A percentile compares a stretch with the other conserved stretches of the same genome.
Conservation (phyloP, 225 moss, liverwort and hornwort species). For the Ulota crispa region DNA sequence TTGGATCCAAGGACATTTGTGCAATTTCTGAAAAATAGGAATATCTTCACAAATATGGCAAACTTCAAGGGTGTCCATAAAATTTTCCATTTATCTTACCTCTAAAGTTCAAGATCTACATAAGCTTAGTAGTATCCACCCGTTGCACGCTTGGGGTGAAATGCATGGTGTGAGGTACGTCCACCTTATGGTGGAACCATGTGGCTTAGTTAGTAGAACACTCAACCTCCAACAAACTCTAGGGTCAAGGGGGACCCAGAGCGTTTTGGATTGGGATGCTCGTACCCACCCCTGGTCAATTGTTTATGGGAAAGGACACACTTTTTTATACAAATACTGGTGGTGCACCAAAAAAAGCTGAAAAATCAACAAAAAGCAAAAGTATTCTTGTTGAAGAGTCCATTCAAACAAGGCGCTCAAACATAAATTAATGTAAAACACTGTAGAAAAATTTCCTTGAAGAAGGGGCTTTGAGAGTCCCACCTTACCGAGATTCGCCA, state of each 20-base stretch:
- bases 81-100: too few species aligned
- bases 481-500: background rate
- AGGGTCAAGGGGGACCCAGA: too few species aligned
- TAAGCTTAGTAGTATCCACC: too few species aligned
- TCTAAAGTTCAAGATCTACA: too few species aligned
- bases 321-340: background rate
- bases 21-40: too few species aligned
- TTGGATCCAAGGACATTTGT: too few species aligned
- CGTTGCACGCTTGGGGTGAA: too few species aligned
- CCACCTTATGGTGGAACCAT: too few species aligned
- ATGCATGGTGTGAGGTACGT: too few species aligned
- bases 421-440: background rate
- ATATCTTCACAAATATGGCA: too few species aligned
- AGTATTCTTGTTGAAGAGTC: background rate
- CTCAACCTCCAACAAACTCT: background rate
- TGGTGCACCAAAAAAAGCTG: too few species aligned
- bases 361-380: background rate
- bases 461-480: background rate
- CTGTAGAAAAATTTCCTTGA: background rate
- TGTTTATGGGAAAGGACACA: background rate
- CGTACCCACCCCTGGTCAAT: background rate
- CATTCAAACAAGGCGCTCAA: background rate
- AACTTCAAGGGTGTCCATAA: too few species aligned
- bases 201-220: background rate
- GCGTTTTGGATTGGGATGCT: background rate